Conservation (phyloP, 2,329 filamentous ascomycete species). For the Fusarium algeriense region DNA sequence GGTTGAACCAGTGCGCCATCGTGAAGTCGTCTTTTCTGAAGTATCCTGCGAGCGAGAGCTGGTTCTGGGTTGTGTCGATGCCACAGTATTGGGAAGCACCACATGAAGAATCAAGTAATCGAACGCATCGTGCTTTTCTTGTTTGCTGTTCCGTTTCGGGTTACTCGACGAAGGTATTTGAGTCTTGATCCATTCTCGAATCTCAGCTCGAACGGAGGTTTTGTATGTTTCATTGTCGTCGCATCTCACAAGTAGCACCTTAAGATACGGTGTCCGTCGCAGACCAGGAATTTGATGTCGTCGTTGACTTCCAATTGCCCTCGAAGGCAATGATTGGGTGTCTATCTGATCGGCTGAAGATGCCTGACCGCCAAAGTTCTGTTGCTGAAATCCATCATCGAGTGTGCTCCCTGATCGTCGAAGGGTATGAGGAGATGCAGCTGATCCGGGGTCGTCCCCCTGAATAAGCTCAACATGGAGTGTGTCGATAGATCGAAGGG, state of each 20-base stretch:
- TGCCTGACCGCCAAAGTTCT: conserved; percentile 60
- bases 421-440: conserved; percentile 49
- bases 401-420: conserved; percentile 52
- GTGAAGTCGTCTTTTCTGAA: conserved; percentile 77
- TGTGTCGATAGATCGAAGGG: conserved; percentile 91
- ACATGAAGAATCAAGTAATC: conserved; percentile 97
- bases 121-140: conserved; percentile 95
- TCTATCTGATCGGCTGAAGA: conserved; percentile 56
- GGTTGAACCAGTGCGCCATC: conserved; percentile 83
- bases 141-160: conserved; percentile 69
- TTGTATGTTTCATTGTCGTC: conserved; percentile 98
- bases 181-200: conserved; percentile 91
- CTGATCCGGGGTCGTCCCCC: conserved; percentile 61
- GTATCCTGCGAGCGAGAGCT: conserved; percentile 66
- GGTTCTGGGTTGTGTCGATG: conserved; percentile 80
- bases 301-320: conserved; percentile 59
- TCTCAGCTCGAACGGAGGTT: conserved; percentile 77
- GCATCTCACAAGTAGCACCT: conserved; percentile 88
- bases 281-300: conserved; percentile 96
- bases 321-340: conserved; percentile 49
- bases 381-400: conserved; percentile 73
- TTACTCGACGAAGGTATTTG: conserved; percentile 72
- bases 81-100: conserved; percentile 85
- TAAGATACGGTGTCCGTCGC: conserved; percentile 92
- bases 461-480: conserved; percentile 90